Conservation (phyloP, 371 early-diverging fungal species). For the Actinomucor elegans region DNA sequence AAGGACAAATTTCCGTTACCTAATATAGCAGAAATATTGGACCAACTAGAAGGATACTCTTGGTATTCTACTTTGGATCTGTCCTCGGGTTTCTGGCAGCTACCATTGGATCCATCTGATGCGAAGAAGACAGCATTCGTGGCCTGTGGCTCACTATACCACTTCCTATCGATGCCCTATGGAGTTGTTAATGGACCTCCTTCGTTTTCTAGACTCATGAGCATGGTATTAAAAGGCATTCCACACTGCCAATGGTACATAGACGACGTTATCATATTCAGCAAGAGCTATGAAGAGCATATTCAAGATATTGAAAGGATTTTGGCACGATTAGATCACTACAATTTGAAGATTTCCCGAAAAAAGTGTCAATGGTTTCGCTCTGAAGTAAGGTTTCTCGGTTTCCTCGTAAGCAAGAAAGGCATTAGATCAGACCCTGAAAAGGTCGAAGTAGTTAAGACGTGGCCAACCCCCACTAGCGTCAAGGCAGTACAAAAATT, state of each 20-base stretch:
- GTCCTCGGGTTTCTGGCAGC: slow-evolving; percentile 36
- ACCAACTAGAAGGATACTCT: slow-evolving; percentile 16
- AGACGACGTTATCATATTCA: slow-evolving; percentile 57
- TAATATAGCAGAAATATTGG: slow-evolving; percentile 33
- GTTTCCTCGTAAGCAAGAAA: slow-evolving; percentile 29
- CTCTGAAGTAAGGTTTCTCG: slow-evolving; percentile 35
- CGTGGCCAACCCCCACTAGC: slow-evolving; percentile 32
- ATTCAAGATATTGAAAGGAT: slow-evolving; percentile 25
- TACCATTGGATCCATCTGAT: slow-evolving; percentile 20
- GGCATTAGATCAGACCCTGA: slow-evolving; percentile 29
- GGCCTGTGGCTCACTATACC: slow-evolving; percentile 27
- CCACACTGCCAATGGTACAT: too few relatives aligned
- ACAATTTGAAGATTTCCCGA: slow-evolving; percentile 27
- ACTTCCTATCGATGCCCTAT: slow-evolving; percentile 49
- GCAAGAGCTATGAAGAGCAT: slow-evolving; percentile 36
- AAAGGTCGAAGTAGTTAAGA: slow-evolving; percentile 24
- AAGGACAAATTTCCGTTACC: slow-evolving; percentile 48
- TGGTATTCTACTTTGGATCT: slow-evolving; percentile 51
- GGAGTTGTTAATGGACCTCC: slow-evolving; percentile 47
- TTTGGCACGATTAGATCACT: slow-evolving; percentile 23
- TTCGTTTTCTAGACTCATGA: slow-evolving; percentile 41
- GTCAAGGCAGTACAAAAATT: slow-evolving; percentile 22
- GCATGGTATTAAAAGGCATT: slow-evolving; percentile 23
- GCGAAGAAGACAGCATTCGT: slow-evolving; percentile 32
- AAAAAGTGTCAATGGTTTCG: slow-evolving; percentile 51